Evolutionary conservation across 805 yeast genomes (phyloP), one percentile per base, ranked within the genome.

Genomic region (Sporopachydermia quercuum): DNA sequence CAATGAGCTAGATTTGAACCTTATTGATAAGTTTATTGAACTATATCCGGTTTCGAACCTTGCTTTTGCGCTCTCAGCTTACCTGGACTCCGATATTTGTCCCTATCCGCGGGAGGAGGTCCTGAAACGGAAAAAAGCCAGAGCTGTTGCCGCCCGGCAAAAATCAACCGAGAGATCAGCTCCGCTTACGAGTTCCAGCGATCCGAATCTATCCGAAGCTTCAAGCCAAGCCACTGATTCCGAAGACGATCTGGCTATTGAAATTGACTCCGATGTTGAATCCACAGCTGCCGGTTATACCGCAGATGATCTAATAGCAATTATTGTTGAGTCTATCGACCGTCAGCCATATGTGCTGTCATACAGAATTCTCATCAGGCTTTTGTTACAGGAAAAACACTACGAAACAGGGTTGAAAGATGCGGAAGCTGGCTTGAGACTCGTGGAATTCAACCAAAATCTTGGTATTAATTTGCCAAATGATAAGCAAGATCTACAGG

Each of bases 51-150:
- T 54, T 16, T 75, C 71, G 37, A 85, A 85, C 0, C 54, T 83
- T 34, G 76, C 84, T 0, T 66, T 65, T 43, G 65, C 76, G 1
- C 55, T 86, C 1, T 73, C 70, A 49, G 83, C 78, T 1, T 81
- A 70, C 55, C 50, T 74, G 5, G 59, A 70, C 47, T 79, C 94
- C 15, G 87, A 76, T 18, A 60, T 78, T 18, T 82, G 86, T 0
- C 74, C 79, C 0, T 78, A 76, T 40, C 55, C 58, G 14, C 30
- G 30, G 8, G 30, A 8, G 30, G 30, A 23, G n/a, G 19, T 18
- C 30, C 33, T 6, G 42, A 37, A 34, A 18, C 16, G 18, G 43
- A 40, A 19, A 16, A 34, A 35, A 23, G 30, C 39, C 14, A 6
- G 35, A 5, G 36, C 35, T 18, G 27, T 18, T 11, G 30, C 38